Evolutionary conservation across 345 rosid species (phyloP).

Genomic region (Linum usitatissimum): DNA sequence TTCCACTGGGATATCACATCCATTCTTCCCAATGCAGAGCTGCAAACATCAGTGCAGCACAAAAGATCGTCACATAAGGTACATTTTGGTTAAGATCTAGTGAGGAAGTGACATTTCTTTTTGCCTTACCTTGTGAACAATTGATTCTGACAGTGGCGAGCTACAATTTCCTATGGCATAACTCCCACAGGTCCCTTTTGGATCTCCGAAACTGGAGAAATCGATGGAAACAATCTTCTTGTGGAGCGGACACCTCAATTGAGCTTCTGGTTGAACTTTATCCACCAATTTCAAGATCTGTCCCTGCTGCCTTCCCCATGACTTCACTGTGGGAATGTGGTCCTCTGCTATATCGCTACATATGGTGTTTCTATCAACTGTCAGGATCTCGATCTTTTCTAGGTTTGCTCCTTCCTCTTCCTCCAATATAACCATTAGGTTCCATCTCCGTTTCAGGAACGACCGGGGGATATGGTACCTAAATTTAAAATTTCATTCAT

Average conservation of each 20-base stretch:
- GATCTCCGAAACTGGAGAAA: slow-evolving; percentile 14
- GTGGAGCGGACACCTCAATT: background rate
- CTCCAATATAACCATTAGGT: slow-evolving; percentile 11
- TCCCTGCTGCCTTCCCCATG: background rate
- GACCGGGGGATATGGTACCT: slow-evolving; percentile 16
- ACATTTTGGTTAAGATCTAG: background rate
- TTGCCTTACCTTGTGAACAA: slow-evolving; percentile 1
- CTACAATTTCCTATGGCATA: slow-evolving; percentile 4
- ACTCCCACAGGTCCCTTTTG: slow-evolving; percentile 4
- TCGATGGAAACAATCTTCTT: background rate
- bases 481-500: too few species aligned
- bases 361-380: background rate
- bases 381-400: slow-evolving; percentile 5
- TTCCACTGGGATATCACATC: slow-evolving; percentile 47
- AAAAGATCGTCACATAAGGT: background rate
- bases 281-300: background rate
- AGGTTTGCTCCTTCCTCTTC: slow-evolving; percentile 13
- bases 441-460: background rate
- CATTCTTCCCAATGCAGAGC: slow-evolving; percentile 51
- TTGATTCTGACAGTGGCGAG: background rate
- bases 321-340: background rate
- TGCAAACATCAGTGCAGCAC: slow-evolving; percentile 12
- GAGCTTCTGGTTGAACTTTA: background rate
- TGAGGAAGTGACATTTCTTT: background rate
- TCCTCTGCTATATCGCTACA: background rate